A percentile compares a stretch with the other conserved stretches of the same genome.
phyloP scores from a whole-genome alignment of 768 basidiomycete genomes.

The Suillus subaureus region DNA sequence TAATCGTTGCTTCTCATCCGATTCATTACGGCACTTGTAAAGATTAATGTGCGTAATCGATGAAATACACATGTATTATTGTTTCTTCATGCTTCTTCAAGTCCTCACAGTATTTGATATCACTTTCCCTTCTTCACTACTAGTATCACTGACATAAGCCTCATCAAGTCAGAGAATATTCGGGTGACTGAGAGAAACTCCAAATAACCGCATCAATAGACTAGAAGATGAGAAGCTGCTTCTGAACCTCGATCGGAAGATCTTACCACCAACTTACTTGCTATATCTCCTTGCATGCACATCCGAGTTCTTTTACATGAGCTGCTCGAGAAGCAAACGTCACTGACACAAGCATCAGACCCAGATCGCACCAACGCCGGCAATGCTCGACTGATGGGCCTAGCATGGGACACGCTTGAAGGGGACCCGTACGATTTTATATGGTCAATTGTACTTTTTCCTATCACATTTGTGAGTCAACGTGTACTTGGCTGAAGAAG shows the following conservation, averaged over 20 bases:
- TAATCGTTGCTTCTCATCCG: not conserved
- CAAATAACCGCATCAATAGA: not conserved
- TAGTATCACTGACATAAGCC: not conserved
- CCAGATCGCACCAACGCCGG: conserved; percentile 72
- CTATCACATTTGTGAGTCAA: conserved; percentile 58
- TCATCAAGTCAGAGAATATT: not conserved
- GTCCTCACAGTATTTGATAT: too few species aligned
- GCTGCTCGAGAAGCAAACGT: not conserved
- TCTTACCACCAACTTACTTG: conserved; percentile 62
- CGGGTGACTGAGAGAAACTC: not conserved
- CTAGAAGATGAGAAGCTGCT: conserved; percentile 50
- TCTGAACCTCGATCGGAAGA: conserved; percentile 58
- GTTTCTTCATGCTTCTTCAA: not conserved
- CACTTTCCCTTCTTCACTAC: not conserved
- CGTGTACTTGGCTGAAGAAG: not conserved
- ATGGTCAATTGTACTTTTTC: conserved; percentile 73
- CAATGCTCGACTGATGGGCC: conserved; percentile 67
- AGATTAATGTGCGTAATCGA: not conserved
- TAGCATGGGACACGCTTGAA: conserved; percentile 56
- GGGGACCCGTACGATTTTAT: conserved; percentile 66
- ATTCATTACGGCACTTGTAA: not conserved
- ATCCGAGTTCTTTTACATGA: not conserved
- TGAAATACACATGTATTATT: not conserved
- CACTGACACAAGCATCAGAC: conserved; percentile 21
- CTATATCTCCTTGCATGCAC: conserved; percentile 69